Conservation (phyloP, 331 rosid genomes). For the Saraca asoca region DNA sequence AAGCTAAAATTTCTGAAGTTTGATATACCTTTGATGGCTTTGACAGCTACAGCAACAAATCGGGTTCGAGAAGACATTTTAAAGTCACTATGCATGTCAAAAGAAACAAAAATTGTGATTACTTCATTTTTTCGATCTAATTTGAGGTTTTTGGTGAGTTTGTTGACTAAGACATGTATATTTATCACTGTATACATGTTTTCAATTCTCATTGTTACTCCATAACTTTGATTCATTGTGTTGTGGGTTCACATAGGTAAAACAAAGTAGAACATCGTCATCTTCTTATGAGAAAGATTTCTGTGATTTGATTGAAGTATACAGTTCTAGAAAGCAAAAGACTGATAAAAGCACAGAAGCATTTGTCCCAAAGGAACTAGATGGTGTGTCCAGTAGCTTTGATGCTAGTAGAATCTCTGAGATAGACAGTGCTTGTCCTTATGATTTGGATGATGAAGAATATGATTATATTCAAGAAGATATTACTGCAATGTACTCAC, state of each 20-base stretch:
- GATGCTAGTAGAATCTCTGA: conserved; percentile 41
- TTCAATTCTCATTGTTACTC: conserved; percentile 1
- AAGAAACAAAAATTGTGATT: conserved; percentile 70
- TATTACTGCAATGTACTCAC: conserved; percentile 36
- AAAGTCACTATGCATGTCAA: conserved; percentile 64
- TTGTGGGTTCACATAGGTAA: conserved; percentile 56
- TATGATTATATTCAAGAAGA: conserved; percentile 46
- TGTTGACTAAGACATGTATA: conserved; percentile 5
- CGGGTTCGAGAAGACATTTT: conserved; percentile 82
- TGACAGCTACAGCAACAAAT: conserved; percentile 89
- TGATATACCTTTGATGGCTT: conserved; percentile 89
- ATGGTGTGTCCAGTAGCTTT: conserved; percentile 41
- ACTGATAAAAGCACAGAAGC: conserved; percentile 44
- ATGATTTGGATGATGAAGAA: conserved; percentile 44
- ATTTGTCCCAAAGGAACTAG: conserved; percentile 40
- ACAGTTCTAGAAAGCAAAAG: conserved; percentile 50
- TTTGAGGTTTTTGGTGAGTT: conserved; percentile 73
- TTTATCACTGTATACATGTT: neutral
- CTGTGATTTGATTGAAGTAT: conserved; percentile 53
- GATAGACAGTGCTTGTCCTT: conserved; percentile 43
- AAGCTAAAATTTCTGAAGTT: conserved; percentile 58
- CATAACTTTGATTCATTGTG: conserved; percentile 9
- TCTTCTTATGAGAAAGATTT: conserved; percentile 75
- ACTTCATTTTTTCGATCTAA: conserved; percentile 87
- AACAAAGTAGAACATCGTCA: conserved; percentile 69